phyloP scores from a whole-genome alignment of 2,329 filamentous ascomycete genomes.

The Huntiella bhutanensis region DNA sequence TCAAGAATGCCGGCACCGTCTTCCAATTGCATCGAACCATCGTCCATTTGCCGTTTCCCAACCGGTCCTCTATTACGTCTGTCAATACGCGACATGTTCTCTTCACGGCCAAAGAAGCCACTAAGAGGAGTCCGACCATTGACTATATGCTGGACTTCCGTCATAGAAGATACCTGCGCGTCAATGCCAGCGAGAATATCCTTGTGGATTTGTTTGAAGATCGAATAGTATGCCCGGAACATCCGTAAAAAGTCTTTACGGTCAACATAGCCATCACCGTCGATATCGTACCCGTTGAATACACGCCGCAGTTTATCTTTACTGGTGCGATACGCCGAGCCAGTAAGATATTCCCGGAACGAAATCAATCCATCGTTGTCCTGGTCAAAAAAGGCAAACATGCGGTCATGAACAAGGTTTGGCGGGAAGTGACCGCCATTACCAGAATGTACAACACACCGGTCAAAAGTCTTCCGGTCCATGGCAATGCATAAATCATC shows the following conservation, averaged over 20 bases:
- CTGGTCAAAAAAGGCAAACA: constrained; percentile 91
- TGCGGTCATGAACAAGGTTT: constrained; percentile 84
- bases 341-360: constrained; percentile 79
- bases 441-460: constrained; percentile 71
- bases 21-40: constrained; percentile 45
- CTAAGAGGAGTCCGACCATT: constrained; percentile 59
- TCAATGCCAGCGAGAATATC: constrained; percentile 65
- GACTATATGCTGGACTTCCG: constrained; percentile 58
- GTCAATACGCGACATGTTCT: constrained; percentile 45
- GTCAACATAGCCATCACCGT: constrained; percentile 69
- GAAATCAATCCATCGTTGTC: constrained; percentile 78
- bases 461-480: constrained; percentile 81
- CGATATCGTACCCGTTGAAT: constrained; percentile 80
- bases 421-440: constrained; percentile 59
- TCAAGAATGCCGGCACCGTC: constrained; percentile 39
- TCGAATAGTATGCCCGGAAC: constrained; percentile 78
- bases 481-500: constrained; percentile 64
- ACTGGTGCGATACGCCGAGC: constrained; percentile 50
- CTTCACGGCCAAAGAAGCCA: constrained; percentile 53
- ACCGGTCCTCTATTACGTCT: constrained; percentile 36
- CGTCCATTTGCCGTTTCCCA: constrained; percentile 43
- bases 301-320: constrained; percentile 54
- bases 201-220: constrained; percentile 74
- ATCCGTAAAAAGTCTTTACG: constrained; percentile 78
- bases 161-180: constrained; percentile 57